These are phyloP conservation scores for Neofusicoccum laricinum DNA, from an alignment of 2,329 filamentous ascomycete species.

Conservation along the genomic window DNA sequence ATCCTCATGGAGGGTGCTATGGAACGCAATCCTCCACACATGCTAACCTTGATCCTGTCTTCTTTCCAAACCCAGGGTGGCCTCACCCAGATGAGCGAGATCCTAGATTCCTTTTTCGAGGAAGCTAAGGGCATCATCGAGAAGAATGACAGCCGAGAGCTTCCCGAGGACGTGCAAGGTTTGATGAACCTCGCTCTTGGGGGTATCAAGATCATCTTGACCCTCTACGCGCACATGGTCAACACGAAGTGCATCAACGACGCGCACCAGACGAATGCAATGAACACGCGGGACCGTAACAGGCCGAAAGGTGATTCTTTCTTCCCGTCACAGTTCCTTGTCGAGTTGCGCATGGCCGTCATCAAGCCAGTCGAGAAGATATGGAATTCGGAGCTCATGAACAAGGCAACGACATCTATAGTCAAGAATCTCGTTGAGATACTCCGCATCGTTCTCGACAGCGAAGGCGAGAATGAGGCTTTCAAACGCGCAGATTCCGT, in stretches of 20 bases:
- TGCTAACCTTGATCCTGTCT: conserved; percentile 70
- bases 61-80: conserved; percentile 83
- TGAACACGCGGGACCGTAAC: conserved; percentile 56
- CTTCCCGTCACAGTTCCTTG: conserved; percentile 70
- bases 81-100: conserved; percentile 67
- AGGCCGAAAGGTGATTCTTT: conserved; percentile 60
- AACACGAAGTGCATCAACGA: conserved; percentile 80
- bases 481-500: conserved; percentile 61
- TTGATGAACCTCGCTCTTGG: conserved; percentile 51
- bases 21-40: conserved; percentile 33
- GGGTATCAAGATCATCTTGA: conserved; percentile 77
- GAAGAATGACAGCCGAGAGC: conserved; percentile 38
- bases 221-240: conserved; percentile 73
- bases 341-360: conserved; percentile 79
- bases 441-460: conserved; percentile 71
- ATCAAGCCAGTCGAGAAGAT: conserved; percentile 72
- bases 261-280: conserved; percentile 59
- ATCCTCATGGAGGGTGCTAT: conserved; percentile 68
- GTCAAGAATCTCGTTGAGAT: conserved; percentile 81
- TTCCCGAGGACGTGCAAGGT: conserved; percentile 42
- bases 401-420: conserved; percentile 73
- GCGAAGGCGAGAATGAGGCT: conserved; percentile 70
- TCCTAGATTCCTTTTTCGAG: conserved; percentile 66
- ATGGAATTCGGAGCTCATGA: conserved; percentile 82
- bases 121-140: conserved; percentile 52